Base-by-base conservation (phyloP, 768 basidiomycete species). In the Amanita inopinata region DNA sequence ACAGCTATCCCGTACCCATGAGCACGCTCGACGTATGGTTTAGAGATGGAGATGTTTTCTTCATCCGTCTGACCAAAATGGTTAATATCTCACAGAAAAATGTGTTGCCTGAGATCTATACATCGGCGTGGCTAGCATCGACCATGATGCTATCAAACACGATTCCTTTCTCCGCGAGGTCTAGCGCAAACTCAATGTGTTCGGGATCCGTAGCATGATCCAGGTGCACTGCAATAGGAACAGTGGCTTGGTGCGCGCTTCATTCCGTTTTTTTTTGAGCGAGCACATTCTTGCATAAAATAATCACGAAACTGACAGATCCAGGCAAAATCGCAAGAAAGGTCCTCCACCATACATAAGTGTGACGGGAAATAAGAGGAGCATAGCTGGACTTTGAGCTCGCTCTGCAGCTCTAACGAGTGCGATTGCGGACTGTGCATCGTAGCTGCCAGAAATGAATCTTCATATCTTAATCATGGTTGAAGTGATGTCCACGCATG, bases 71-170 rank as follows among this genome's bases (percentile, higher is more conserved):
- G 38, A 18, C 38, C 9, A n/a, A 15, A 17, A n/a, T 11, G 19
- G 9, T 42, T 15, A 28, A 24, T 23, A 20, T 18, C 23, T 18
- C 14, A 33, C 18, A 7, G 5, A 22, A 31, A 5, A 32, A 34
- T 8, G 9, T 14, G 4, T 10, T 18, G 17, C 17, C 27, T 15
- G 12, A 33, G 12, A 20, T 20, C 8, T 9, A 24, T 39, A 63
- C 68, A 19, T 70, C 67, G 9, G 70, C 68, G 43, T 72, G 69
- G 44, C 67, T 69, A 4, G 69, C 69, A 50, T 71, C 69, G 4
- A 70, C 68, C 69, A 71, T 71, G 48, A 71, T 71, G 46, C 67
- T 70, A 40, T 71, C 70, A 33, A 70, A 73, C 8, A 59, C 59
- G 24, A 68, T 66, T 1, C 69, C 69, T 44, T 67, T 54, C 43